A percentile compares a stretch with the other conserved stretches of the same genome.
phyloP scores from a whole-genome alignment of 2,329 filamentous ascomycete species.

The Clonostachys sp. region DNA sequence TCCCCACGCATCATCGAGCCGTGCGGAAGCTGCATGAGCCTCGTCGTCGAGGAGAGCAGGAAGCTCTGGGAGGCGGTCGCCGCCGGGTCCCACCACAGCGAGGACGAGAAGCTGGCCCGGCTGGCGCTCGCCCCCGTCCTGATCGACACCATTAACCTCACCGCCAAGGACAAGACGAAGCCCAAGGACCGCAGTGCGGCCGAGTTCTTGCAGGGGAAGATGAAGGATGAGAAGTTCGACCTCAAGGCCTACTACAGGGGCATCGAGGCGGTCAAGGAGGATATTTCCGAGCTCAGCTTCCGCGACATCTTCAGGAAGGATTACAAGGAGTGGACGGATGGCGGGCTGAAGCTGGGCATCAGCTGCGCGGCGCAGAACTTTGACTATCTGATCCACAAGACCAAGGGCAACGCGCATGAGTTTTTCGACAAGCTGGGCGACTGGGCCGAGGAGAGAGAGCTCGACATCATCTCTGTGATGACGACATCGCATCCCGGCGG shows the following conservation, averaged over 20 bases:
- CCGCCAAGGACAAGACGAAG: conserved; percentile 59
- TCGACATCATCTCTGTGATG: conserved; percentile 67
- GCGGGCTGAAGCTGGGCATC: conserved; percentile 57
- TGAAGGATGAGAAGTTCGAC: conserved; percentile 35
- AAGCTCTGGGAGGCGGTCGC: conserved; percentile 52
- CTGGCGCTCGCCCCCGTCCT: conserved; percentile 68
- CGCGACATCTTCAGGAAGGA: conserved; percentile 73
- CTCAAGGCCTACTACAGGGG: conserved; percentile 52
- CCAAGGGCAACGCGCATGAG: conserved; percentile 29
- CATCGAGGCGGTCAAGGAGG: conserved; percentile 61
- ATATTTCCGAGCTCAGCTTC: conserved; percentile 56
- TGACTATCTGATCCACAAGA: conserved; percentile 53
- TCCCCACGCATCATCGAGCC: conserved; percentile 59
- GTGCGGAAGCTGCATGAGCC: conserved; percentile 68
- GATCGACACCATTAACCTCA: conserved; percentile 67
- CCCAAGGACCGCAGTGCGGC: conserved; percentile 55
- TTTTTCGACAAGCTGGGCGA: conserved; percentile 43
- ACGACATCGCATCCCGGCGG: conserved; percentile 55
- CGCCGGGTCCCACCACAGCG: conserved; percentile 10
- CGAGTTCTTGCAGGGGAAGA: conserved; percentile 29
- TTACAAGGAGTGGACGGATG: conserved; percentile 74
- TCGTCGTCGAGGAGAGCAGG: conserved; percentile 58
- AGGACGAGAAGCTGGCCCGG: conserved; percentile 58
- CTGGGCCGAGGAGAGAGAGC: conserved; percentile 49
- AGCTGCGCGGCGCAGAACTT: conserved; percentile 61